phyloP scores from a whole-genome alignment of 2,329 filamentous ascomycete species.

The Tolypocladium guangdongense region DNA sequence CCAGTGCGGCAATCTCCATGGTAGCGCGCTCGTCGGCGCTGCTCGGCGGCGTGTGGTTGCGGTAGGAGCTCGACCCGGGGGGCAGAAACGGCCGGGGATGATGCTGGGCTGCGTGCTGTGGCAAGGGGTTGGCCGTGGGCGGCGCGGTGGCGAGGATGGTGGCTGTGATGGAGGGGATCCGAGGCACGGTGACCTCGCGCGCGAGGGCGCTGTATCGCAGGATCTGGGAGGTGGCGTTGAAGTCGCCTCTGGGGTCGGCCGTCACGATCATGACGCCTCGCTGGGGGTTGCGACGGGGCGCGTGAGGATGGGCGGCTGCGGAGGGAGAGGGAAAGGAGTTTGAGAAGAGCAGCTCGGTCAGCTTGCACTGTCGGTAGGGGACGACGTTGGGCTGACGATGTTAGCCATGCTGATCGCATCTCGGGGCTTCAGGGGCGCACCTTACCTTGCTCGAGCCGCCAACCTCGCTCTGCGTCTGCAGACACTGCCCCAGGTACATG shows the following conservation, averaged over 20 bases:
- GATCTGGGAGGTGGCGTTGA: conserved; percentile 94
- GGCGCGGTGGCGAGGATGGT: conserved; percentile 44
- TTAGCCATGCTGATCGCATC: neutral
- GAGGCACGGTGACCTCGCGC: conserved; percentile 82
- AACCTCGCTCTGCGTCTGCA: conserved; percentile 85
- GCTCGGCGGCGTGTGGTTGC: conserved; percentile 28
- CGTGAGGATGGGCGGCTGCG: conserved; percentile 23
- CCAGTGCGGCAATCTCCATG: conserved; percentile 69
- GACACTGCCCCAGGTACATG: conserved; percentile 95
- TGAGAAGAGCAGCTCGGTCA: conserved; percentile 78
- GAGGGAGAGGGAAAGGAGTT: conserved; percentile 67
- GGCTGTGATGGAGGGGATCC: conserved; percentile 71
- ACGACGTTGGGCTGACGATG: conserved; percentile 54
- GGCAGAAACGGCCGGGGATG: conserved; percentile 29
- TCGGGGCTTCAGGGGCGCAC: neutral
- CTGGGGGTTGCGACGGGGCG: conserved; percentile 56
- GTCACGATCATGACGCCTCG: conserved; percentile 94
- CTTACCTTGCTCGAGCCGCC: conserved; percentile 61
- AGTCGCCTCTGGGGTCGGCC: conserved; percentile 84
- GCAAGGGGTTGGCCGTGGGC: conserved; percentile 11
- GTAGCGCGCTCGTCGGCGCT: conserved; percentile 50
- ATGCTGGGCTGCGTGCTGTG: conserved; percentile 22
- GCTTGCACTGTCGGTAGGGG: conserved; percentile 73
- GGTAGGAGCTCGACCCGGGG: conserved; percentile 21
- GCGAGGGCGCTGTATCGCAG: conserved; percentile 88